phyloP scores from a whole-genome alignment of 1,284 basidiomycete species.

The Exsudoporus floridanus region DNA sequence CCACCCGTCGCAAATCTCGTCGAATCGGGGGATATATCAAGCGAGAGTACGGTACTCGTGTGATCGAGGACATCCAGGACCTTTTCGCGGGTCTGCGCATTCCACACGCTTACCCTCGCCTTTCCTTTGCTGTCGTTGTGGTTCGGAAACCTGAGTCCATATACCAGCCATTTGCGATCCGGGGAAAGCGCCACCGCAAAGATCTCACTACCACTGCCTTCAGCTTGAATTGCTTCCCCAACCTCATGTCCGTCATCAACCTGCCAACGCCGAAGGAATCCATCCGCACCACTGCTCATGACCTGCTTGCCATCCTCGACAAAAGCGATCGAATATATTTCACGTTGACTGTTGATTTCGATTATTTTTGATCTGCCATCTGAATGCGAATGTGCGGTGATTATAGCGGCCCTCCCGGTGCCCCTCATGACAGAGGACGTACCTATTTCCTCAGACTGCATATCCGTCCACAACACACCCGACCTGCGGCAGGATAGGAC shows the following conservation, averaged over 20 bases:
- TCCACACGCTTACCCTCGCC: too few relatives aligned
- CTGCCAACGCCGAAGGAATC: conserved; percentile 5
- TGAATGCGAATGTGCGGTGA: too few relatives aligned
- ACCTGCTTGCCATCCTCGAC: background rate
- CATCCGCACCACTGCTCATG: background rate
- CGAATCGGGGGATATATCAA: conserved; percentile 2
- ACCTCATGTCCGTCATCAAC: background rate
- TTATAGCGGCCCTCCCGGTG: too few relatives aligned
- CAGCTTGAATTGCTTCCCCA: background rate
- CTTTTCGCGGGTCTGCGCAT: background rate
- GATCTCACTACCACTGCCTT: background rate
- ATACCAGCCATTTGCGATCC: conserved; percentile 11
- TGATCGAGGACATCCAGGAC: background rate
- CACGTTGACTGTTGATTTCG: background rate
- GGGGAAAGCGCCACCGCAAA: background rate
- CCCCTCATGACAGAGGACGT: too few relatives aligned
- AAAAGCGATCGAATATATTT: conserved; percentile 1
- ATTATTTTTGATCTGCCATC: background rate
- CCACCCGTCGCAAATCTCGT: background rate
- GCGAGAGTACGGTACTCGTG: conserved; percentile 21
- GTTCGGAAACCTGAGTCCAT: too few relatives aligned
- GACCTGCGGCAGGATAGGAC: too few relatives aligned
- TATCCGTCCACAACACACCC: too few relatives aligned
- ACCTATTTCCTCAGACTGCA: too few relatives aligned
- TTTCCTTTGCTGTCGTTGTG: too few relatives aligned